Conservation (phyloP, 192 early-diverging fungal species). For the Thamnidium elegans region DNA sequence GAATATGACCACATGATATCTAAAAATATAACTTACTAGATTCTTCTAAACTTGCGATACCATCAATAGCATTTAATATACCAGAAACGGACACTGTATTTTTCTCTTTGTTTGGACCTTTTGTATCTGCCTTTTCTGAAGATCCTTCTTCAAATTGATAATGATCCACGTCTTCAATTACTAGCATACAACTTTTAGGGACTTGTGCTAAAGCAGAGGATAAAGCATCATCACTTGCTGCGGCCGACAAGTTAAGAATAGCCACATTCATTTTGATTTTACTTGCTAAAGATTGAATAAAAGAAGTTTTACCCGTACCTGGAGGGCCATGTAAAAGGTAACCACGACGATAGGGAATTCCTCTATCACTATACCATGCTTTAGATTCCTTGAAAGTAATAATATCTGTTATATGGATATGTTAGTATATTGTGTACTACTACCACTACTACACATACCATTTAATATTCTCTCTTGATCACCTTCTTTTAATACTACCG, state of each 20-base stretch:
- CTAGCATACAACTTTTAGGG: slow-evolving; percentile 45
- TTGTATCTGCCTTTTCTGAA: not conserved
- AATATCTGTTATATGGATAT: slow-evolving; percentile 37
- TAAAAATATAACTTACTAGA: slow-evolving; percentile 22
- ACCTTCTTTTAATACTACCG: slow-evolving; percentile 46
- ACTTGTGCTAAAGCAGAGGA: slow-evolving; percentile 37
- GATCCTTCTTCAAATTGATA: slow-evolving; percentile 24
- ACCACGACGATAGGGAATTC: slow-evolving; percentile 53
- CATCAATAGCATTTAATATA: slow-evolving; percentile 50
- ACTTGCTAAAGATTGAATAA: slow-evolving; percentile 52
- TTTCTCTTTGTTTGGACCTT: slow-evolving; percentile 23
- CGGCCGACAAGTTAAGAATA: slow-evolving; percentile 44
- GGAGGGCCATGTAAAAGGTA: slow-evolving; percentile 52
- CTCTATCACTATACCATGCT: slow-evolving; percentile 47
- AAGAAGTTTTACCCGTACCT: slow-evolving; percentile 54
- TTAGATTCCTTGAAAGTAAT: slow-evolving; percentile 25
- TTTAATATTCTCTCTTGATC: slow-evolving; percentile 43
- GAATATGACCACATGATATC: not conserved
- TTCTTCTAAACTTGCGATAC: slow-evolving; percentile 50
- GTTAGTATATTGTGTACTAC: not conserved
- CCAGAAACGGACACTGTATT: slow-evolving; percentile 40
- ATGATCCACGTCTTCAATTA: slow-evolving; percentile 53
- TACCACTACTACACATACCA: slow-evolving; percentile 24
- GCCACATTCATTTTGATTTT: slow-evolving; percentile 48
- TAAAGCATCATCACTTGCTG: slow-evolving; percentile 41